phyloP scores from a whole-genome alignment of 2,329 filamentous ascomycete species.

The Hysterium pulicare region DNA sequence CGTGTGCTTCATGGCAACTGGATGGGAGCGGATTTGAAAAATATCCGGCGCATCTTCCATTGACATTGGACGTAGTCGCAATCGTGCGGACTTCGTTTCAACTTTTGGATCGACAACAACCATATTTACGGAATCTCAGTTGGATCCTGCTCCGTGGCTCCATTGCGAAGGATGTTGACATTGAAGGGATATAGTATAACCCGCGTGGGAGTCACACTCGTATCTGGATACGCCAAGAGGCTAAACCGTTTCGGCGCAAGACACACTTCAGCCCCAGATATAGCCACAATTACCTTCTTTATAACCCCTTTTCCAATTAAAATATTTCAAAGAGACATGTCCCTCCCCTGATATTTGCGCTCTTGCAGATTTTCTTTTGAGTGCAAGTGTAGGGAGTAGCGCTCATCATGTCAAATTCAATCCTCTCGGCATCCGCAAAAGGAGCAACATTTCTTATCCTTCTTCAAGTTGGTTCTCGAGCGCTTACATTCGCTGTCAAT shows the following conservation, averaged over 20 bases:
- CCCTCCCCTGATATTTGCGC: too few species aligned
- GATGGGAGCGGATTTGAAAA: slow-evolving; percentile 53
- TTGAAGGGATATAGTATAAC: too few species aligned
- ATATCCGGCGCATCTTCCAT: slow-evolving; percentile 51
- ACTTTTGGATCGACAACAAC: slow-evolving; percentile 30
- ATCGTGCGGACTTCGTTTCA: slow-evolving; percentile 47
- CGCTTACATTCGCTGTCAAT: slow-evolving; percentile 86
- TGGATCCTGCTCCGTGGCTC: not conserved
- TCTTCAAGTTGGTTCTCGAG: slow-evolving; percentile 82
- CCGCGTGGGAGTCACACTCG: too few species aligned
- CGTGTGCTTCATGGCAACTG: slow-evolving; percentile 63
- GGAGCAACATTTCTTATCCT: slow-evolving; percentile 83
- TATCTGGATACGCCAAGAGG: too few species aligned
- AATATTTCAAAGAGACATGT: too few species aligned
- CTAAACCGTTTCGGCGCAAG: too few species aligned
- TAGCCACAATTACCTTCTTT: too few species aligned
- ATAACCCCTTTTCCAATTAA: too few species aligned
- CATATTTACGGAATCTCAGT: slow-evolving; percentile 15
- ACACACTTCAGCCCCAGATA: too few species aligned
- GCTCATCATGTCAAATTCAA: too few species aligned
- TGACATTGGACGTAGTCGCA: slow-evolving; percentile 53
- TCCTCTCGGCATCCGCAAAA: slow-evolving; percentile 52
- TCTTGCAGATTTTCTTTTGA: too few species aligned
- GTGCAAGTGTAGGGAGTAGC: too few species aligned
- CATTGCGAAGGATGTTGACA: not conserved